Evolutionary conservation across 2,329 filamentous ascomycete genomes (phyloP), one percentile per base, ranked within the genome.

Genomic region (Aspergillus chevalieri): DNA sequence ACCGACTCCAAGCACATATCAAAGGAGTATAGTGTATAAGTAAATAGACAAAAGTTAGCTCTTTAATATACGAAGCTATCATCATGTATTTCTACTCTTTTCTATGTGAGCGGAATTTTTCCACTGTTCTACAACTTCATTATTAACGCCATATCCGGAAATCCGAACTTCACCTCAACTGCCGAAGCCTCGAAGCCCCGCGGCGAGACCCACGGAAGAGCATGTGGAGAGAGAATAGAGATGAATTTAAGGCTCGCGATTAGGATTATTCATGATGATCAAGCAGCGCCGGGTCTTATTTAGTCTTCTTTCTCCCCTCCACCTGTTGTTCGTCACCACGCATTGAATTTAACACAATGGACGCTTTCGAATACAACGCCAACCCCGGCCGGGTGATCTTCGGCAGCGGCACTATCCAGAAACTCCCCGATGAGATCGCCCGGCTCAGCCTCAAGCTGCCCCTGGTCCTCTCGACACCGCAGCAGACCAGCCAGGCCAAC

Each of bases 341-440:
- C 24, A 9, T 26, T 34, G 30, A 41, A n/a, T 24, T 33, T 30
- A 30, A 30, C 52, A 64, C 46, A 34, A 78, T 80, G 77, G 72
- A 78, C n/a, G 58, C 69, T 10, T 82, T 82, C 61, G 77, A 77
- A 57, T 82, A 82, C 65, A 78, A 74, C 50, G 62, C 74, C 42
- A 78, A 77, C 56, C 75, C 79, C 7, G 71, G 69, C 53, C 73
- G 78, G 6, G 76, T 83, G 49, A 66, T 83, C 54, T 83, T 83
- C 58, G 80, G 80, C 52, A 71, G 69, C 44, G 79, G 78, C 45
- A 79, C 75, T 15, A 65, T 82, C 44, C 69, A 75, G 47, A 75
- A 76, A 54, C 67, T 74, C 21, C 69, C 72, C 6, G 66, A 70
- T 44, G 72, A 74, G 55, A 63, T 73, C 44, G 54, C 59, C 21